Evolutionary conservation across 1,139 yeast genomes (phyloP).

Genomic region (Diutina siamensis): DNA sequence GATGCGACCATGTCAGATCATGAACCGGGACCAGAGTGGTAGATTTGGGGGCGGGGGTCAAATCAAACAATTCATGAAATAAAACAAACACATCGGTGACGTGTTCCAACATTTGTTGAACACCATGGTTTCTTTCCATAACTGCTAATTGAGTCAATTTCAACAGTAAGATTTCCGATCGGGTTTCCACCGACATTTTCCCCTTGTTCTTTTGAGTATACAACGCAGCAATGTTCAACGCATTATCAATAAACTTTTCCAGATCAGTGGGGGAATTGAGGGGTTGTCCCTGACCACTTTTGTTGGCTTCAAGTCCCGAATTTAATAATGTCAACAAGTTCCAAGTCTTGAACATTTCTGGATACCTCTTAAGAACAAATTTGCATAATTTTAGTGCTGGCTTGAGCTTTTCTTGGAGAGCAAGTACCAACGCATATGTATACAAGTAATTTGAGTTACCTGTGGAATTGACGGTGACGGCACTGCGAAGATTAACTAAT

Average conservation of each 20-base stretch:
- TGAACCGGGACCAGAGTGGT: background rate
- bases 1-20: conserved; percentile 28
- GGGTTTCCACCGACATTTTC: conserved; percentile 17
- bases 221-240: conserved; percentile 33
- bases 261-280: conserved; percentile 14
- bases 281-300: background rate
- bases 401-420: conserved; percentile 18
- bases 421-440: conserved; percentile 27
- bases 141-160: conserved; percentile 69
- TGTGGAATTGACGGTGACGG: conserved; percentile 29
- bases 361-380: conserved; percentile 30
- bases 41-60: conserved; percentile 7
- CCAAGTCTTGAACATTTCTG: conserved; percentile 37
- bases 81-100: conserved; percentile 57
- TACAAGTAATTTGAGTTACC: conserved; percentile 23
- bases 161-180: conserved; percentile 52
- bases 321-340: conserved; percentile 24
- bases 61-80: conserved; percentile 42
- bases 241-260: conserved; percentile 31
- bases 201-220: conserved; percentile 15
- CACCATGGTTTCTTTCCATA: conserved; percentile 52
- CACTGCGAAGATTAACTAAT: conserved; percentile 22
- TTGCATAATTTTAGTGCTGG: conserved; percentile 29
- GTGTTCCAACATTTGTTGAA: conserved; percentile 48
- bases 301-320: conserved; percentile 14